These are phyloP conservation scores for Microthyrium microscopicum DNA, from an alignment of 2,329 filamentous ascomycete species.

Conservation along the genomic window DNA sequence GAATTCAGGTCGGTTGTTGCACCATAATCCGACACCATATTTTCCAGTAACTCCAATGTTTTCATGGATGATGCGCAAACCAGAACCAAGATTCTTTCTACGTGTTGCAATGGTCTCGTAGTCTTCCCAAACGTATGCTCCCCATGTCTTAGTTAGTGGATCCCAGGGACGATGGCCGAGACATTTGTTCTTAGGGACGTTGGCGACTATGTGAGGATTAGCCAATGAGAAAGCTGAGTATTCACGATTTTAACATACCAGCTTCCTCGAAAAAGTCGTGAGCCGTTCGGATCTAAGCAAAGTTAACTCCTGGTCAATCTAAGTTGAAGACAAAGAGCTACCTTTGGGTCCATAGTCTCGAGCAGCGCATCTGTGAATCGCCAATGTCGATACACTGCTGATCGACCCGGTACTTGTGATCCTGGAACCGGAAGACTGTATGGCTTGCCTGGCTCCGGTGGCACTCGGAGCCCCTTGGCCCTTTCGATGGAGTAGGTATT, in stretches of 20 bases:
- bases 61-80: constrained; percentile 67
- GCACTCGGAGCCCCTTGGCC: constrained; percentile 34
- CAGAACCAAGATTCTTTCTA: constrained; percentile 70
- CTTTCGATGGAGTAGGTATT: constrained; percentile 1
- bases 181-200: constrained; percentile 49
- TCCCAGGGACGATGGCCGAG: constrained; percentile 73
- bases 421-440: constrained; percentile 67
- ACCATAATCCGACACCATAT: constrained; percentile 69
- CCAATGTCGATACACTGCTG: constrained; percentile 70
- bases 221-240: constrained; percentile 1
- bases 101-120: constrained; percentile 66
- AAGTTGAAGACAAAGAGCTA: constrained; percentile 17
- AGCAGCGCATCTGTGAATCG: constrained; percentile 56
- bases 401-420: constrained; percentile 55
- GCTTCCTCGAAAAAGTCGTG: constrained; percentile 68
- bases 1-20: constrained; percentile 78
- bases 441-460: constrained; percentile 57
- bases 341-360: constrained; percentile 51
- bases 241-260: constrained; percentile 18
- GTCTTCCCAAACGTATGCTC: constrained; percentile 67
- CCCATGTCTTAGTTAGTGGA: constrained; percentile 52
- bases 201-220: constrained; percentile 5
- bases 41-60: constrained; percentile 47
- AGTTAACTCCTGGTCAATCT: neutral
- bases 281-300: constrained; percentile 45